Base-by-base conservation (phyloP, 108 stramenopile genomes). In the Skeletonema tropicum region DNA sequence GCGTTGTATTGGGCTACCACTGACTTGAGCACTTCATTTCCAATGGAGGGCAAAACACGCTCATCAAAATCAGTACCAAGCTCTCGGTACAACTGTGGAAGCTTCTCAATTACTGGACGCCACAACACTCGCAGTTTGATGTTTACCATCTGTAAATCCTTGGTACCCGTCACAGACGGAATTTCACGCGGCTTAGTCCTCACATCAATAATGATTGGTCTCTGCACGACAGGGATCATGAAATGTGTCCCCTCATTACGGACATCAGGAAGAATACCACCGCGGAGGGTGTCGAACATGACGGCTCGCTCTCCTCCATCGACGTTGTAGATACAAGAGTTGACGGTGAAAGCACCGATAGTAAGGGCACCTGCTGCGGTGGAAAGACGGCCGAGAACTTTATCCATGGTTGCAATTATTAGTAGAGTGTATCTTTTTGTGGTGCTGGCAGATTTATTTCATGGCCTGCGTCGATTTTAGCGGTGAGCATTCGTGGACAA, bases 1-100 rank as follows among this genome's bases (percentile, higher is more conserved):
- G 99, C 99, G 74, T 99, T 99, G 90, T 99, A 99, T 83, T 99
- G 98, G 29, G 99, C 99, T 21, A 99, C 99, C 21, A 98, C 94
- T 5, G 97, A 83, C 86, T 99, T 99, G 74, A 99, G 90, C 26
- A 99, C 98, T 86, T 99, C 99, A 74, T 99, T 99, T 13, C 98
- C 98, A 66, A 99, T 94, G 61, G 92, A 94, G 30, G 99, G 99
- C 73, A 99, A 86, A n/a, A 99, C 98, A 36, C 98, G 95, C 84
- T 99, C 99, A 70, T 99, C 97, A 75, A 95, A 99, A 69, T 99
- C 98, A 0, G 85, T 88, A 60, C 98, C 98, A 57, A 99, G 89
- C 86, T 94, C 90, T 60, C 93, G 89, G 82, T 97, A 99, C 68
- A 99, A 87, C 32, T 84, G 73, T 11, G 98, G 96, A 31, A 99